These are phyloP conservation scores for Luvunga scandens DNA, from an alignment of 345 rosid genomes.

Conservation along the genomic window DNA sequence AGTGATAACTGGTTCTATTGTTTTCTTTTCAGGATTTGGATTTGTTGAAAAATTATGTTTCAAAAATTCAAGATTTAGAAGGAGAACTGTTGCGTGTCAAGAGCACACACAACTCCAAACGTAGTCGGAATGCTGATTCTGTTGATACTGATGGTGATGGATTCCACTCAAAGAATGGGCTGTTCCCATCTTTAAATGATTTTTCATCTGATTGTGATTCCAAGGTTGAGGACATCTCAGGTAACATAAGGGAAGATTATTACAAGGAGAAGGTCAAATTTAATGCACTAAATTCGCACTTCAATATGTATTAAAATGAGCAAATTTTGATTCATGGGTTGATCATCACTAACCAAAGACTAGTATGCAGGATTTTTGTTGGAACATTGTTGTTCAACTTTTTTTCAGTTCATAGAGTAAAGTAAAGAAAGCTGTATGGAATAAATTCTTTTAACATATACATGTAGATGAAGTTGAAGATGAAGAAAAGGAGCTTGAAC, in stretches of 20 bases:
- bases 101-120: slow-evolving; percentile 46
- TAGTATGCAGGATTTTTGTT: neutral
- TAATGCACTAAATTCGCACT: neutral
- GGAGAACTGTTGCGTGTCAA: slow-evolving; percentile 65
- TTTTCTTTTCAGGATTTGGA: slow-evolving; percentile 53
- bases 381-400: neutral
- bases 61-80: slow-evolving; percentile 89
- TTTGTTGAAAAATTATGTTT: slow-evolving; percentile 66
- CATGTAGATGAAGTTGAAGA: slow-evolving; percentile 69
- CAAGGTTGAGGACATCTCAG: slow-evolving; percentile 48
- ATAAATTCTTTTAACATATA: slow-evolving; percentile 7
- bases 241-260: slow-evolving; percentile 28
- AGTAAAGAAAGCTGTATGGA: neutral
- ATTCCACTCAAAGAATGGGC: slow-evolving; percentile 42
- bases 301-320: neutral
- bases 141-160: slow-evolving; percentile 63
- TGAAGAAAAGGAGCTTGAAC: slow-evolving; percentile 80
- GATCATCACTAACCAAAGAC: neutral
- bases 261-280: neutral
- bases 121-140: slow-evolving; percentile 35
- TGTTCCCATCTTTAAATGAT: slow-evolving; percentile 56
- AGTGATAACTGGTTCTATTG: slow-evolving; percentile 9
- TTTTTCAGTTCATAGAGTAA: slow-evolving; percentile 6
- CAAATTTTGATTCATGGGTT: neutral
- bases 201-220: slow-evolving; percentile 51